Evolutionary conservation across 352 stramenopile species (phyloP).

Genomic region (Phytophthora ramorum): DNA sequence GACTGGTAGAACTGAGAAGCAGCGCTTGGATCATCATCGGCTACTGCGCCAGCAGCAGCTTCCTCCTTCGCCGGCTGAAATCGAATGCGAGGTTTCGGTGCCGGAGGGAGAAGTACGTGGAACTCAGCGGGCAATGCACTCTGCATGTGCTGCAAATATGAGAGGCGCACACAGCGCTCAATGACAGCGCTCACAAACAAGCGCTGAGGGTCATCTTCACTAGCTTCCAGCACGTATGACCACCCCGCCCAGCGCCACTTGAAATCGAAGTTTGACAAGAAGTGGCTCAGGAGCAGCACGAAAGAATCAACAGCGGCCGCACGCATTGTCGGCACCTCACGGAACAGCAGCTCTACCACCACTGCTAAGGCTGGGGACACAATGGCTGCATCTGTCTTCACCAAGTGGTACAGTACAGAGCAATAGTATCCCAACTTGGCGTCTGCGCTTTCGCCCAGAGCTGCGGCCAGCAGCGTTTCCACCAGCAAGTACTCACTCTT

Average conservation of each 20-base stretch:
- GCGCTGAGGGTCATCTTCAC: slow-evolving; percentile 82
- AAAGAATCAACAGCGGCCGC: slow-evolving; percentile 65
- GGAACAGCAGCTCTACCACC: slow-evolving; percentile 86
- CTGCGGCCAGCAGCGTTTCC: slow-evolving; percentile 73
- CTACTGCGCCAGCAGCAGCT: slow-evolving; percentile 5
- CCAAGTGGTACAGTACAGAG: slow-evolving; percentile 76
- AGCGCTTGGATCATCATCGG: slow-evolving; percentile 17
- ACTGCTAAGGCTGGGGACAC: slow-evolving; percentile 83
- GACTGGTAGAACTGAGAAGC: slow-evolving; percentile 63
- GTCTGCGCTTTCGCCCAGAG: slow-evolving; percentile 52
- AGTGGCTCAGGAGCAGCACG: slow-evolving; percentile 86
- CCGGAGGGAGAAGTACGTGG: slow-evolving; percentile 78
- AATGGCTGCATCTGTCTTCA: slow-evolving; percentile 72
- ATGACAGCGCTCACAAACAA: slow-evolving; percentile 88
- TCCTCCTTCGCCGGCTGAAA: slow-evolving; percentile 48
- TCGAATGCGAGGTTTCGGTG: slow-evolving; percentile 72
- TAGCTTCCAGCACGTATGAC: slow-evolving; percentile 78
- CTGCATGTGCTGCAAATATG: slow-evolving; percentile 89
- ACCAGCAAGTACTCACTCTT: slow-evolving; percentile 86
- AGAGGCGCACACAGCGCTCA: slow-evolving; percentile 84
- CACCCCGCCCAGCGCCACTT: slow-evolving; percentile 88
- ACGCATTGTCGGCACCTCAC: slow-evolving; percentile 79
- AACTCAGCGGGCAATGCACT: slow-evolving; percentile 73
- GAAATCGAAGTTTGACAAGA: slow-evolving; percentile 90
- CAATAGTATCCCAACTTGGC: slow-evolving; percentile 71